These are phyloP conservation scores for Boletus sp. DNA, from an alignment of 768 basidiomycete species.

Conservation along the genomic window DNA sequence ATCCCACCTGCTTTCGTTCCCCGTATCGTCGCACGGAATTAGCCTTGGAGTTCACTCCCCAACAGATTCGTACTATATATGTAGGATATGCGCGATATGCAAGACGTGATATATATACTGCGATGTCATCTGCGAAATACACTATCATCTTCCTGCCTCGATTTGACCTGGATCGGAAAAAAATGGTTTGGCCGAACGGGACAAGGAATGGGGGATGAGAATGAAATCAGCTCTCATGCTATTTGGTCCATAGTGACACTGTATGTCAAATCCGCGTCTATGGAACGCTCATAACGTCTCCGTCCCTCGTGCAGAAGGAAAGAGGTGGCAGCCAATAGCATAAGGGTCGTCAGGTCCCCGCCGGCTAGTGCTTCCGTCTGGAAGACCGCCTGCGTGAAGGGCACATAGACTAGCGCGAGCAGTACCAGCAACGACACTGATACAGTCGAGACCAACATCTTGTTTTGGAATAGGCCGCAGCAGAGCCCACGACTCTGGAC, in stretches of 20 bases:
- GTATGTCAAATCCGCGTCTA: slow-evolving; percentile 54
- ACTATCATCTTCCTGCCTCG: not conserved
- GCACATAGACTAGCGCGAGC: slow-evolving; percentile 85
- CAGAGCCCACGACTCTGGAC: slow-evolving; percentile 91
- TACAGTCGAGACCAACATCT: slow-evolving; percentile 87
- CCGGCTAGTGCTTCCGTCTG: slow-evolving; percentile 81
- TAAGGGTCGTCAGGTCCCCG: slow-evolving; percentile 67
- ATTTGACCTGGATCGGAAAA: no score
- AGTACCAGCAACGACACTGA: slow-evolving; percentile 83
- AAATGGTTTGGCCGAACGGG: no score
- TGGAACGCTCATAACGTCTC: slow-evolving; percentile 70
- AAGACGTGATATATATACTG: slow-evolving; percentile 8
- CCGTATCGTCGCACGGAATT: slow-evolving; percentile 3
- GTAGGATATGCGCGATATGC: slow-evolving; percentile 1
- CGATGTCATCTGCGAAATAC: slow-evolving; percentile 4
- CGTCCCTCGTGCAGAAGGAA: slow-evolving; percentile 75
- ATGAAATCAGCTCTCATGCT: slow-evolving; percentile 39
- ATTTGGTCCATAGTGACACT: slow-evolving; percentile 55
- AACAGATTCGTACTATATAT: not conserved
- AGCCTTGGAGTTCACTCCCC: not conserved
- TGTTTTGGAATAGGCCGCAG: slow-evolving; percentile 80
- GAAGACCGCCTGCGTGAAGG: slow-evolving; percentile 88
- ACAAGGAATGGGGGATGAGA: not conserved
- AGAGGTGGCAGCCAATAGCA: slow-evolving; percentile 65
- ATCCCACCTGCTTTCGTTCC: slow-evolving; percentile 32